These are phyloP conservation scores for Skeletonema menzelii DNA, from an alignment of 108 stramenopile genomes.

Conservation along the genomic window DNA sequence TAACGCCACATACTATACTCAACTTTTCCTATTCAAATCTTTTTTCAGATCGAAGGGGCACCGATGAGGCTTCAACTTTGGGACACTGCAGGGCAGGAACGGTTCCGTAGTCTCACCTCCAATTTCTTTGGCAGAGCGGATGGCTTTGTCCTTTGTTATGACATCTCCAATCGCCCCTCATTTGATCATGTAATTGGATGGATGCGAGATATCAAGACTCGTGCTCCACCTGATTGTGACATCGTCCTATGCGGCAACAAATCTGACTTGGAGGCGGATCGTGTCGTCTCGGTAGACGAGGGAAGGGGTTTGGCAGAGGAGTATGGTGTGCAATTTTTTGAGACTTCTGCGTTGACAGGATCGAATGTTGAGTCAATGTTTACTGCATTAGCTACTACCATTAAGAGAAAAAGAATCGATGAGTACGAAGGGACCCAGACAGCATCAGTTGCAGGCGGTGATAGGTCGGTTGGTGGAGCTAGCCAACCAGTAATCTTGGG, in stretches of 20 bases:
- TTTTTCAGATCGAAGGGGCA: slow-evolving; percentile 75
- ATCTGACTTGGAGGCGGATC: slow-evolving; percentile 79
- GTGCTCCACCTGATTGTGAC: slow-evolving; percentile 89
- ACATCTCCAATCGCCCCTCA: slow-evolving; percentile 85
- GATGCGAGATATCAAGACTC: slow-evolving; percentile 91
- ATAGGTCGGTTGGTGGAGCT: slow-evolving; percentile 17
- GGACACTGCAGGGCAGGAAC: slow-evolving; percentile 96
- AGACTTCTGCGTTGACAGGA: slow-evolving; percentile 95
- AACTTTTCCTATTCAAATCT: neutral
- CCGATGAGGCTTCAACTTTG: slow-evolving; percentile 90
- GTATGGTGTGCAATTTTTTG: slow-evolving; percentile 95
- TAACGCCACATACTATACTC: neutral
- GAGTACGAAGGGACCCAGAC: slow-evolving; percentile 61
- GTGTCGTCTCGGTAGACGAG: slow-evolving; percentile 82
- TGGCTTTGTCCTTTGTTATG: slow-evolving; percentile 92
- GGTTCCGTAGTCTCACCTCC: slow-evolving; percentile 91
- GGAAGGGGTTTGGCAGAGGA: slow-evolving; percentile 89
- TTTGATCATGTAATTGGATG: slow-evolving; percentile 93
- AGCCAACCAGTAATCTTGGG: slow-evolving; percentile 15
- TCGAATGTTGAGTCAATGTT: slow-evolving; percentile 93
- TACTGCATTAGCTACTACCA: slow-evolving; percentile 83
- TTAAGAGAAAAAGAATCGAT: slow-evolving; percentile 88
- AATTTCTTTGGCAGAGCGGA: slow-evolving; percentile 95
- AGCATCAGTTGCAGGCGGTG: slow-evolving; percentile 16
- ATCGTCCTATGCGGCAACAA: slow-evolving; percentile 90